phyloP scores from a whole-genome alignment of 345 rosid species.

The Kandelia obovata region DNA sequence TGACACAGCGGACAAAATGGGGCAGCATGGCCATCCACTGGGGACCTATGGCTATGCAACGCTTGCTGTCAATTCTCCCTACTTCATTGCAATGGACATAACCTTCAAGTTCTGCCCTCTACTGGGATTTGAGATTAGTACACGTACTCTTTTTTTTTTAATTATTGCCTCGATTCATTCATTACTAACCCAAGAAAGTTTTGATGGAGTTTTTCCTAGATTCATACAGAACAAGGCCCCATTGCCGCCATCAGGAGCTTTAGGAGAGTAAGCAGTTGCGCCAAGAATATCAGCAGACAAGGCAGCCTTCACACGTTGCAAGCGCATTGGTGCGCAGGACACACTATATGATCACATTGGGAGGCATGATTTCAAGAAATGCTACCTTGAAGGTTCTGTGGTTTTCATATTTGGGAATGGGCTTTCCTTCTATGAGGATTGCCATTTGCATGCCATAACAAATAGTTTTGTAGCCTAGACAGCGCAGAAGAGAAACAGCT shows the following conservation, averaged over 20 bases:
- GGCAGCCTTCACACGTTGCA: conserved; percentile 40
- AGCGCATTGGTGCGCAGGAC: conserved; percentile 43
- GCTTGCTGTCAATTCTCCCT: conserved; percentile 41
- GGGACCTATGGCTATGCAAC: conserved; percentile 50
- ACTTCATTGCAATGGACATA: conserved; percentile 48
- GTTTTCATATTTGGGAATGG: conserved; percentile 50
- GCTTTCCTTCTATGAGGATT: conserved; percentile 30
- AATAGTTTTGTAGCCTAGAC: conserved; percentile 37
- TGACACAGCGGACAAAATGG: conserved; percentile 37
- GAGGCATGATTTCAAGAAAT: conserved; percentile 39
- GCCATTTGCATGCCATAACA: conserved; percentile 44
- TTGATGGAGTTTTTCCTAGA: no score
- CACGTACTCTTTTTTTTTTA: neutral
- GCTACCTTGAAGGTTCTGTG: conserved; percentile 45
- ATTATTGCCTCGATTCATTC: neutral
- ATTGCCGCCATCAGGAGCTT: conserved; percentile 37
- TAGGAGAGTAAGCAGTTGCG: conserved; percentile 45
- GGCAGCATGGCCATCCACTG: conserved; percentile 27
- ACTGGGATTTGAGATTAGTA: neutral
- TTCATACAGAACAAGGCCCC: conserved; percentile 38
- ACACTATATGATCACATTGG: conserved; percentile 44
- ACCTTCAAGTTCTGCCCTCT: conserved; percentile 39
- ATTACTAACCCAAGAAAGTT: no score
- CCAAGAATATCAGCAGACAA: conserved; percentile 41
- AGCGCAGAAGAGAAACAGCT: conserved; percentile 37